Conservation (phyloP, 2,329 filamentous ascomycete species). For the Colletotrichum echinochloae region DNA sequence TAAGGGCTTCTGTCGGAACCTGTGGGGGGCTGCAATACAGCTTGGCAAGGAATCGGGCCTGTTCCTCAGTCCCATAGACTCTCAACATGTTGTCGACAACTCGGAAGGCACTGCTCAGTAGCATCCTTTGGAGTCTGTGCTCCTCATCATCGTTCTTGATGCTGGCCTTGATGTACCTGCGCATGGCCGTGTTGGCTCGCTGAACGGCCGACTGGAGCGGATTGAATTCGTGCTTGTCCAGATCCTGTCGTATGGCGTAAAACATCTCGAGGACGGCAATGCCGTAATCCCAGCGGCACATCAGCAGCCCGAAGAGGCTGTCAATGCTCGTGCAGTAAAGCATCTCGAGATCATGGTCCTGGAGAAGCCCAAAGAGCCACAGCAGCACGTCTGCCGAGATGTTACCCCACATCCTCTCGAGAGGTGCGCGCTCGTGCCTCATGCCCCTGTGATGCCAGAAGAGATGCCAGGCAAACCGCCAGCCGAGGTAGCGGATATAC, state of each 20-base stretch:
- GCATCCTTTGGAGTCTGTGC: background rate
- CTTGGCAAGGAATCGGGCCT: background rate
- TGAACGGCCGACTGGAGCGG: conserved; percentile 3
- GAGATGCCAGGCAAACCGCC: conserved; percentile 16
- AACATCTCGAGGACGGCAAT: background rate
- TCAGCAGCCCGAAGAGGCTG: background rate
- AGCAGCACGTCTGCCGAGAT: conserved; percentile 8
- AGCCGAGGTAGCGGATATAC: background rate
- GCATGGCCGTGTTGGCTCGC: conserved; percentile 6
- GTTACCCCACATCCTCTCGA: conserved; percentile 16
- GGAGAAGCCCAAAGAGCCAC: background rate
- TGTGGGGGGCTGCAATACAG: background rate
- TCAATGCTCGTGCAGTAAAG: conserved; percentile 1
- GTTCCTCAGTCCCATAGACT: background rate
- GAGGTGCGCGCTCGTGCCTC: conserved; percentile 2
- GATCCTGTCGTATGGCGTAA: background rate
- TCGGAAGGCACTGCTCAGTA: background rate
- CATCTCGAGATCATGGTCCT: conserved; percentile 1
- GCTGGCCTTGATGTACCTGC: background rate
- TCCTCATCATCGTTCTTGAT: background rate
- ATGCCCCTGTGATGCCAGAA: conserved; percentile 5
- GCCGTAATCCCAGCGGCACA: background rate
- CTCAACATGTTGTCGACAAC: background rate
- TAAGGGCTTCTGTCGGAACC: background rate
- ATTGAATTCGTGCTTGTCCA: conserved; percentile 6